These are phyloP conservation scores for Microcos paniculata DNA, from an alignment of 345 rosid genomes.

Conservation along the genomic window DNA sequence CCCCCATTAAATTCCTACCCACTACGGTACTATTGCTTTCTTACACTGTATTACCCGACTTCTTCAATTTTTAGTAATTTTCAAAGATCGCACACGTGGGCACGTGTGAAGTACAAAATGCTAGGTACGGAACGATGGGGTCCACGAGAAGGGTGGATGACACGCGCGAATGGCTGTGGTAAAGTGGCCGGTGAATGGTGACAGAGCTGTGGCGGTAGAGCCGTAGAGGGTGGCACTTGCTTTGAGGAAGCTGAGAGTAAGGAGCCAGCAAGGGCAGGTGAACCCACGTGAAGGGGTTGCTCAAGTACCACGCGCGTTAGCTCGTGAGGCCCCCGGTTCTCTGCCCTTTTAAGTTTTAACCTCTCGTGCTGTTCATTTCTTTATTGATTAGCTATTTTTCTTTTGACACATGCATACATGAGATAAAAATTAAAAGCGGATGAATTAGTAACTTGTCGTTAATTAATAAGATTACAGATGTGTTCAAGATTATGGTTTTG, in stretches of 20 bases:
- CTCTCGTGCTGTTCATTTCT: not conserved
- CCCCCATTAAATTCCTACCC: conserved; percentile 8
- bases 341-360: too few relatives aligned
- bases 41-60: too few relatives aligned
- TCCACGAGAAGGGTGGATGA: not conserved
- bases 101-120: conserved; percentile 1
- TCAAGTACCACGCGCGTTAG: not conserved
- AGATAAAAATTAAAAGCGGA: too few relatives aligned
- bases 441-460: too few relatives aligned
- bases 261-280: not conserved
- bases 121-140: not conserved
- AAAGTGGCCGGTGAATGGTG: not conserved
- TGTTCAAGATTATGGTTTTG: too few relatives aligned
- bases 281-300: conserved; percentile 4
- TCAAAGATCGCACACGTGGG: not conserved
- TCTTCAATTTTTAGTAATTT: too few relatives aligned
- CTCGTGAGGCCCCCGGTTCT: too few relatives aligned
- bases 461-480: too few relatives aligned
- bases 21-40: too few relatives aligned
- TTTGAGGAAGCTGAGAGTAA: not conserved
- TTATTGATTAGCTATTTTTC: too few relatives aligned
- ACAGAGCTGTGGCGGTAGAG: not conserved
- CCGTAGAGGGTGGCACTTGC: conserved; percentile 6
- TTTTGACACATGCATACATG: too few relatives aligned
- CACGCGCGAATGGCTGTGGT: not conserved